Conservation (phyloP, 805 yeast species). For the Metschnikowia santaceciliae region DNA sequence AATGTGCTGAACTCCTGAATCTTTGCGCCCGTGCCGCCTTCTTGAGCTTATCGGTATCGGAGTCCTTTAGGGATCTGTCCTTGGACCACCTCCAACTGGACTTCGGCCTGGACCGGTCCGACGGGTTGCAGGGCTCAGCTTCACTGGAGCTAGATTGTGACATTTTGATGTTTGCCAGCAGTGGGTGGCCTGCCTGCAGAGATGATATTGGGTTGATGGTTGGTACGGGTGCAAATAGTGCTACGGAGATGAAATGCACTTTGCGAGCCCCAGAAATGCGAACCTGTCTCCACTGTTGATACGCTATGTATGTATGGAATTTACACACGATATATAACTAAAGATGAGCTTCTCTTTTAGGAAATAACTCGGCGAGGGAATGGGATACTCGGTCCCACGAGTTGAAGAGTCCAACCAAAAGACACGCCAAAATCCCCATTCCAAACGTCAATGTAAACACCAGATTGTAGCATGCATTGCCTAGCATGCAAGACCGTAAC, state of each 20-base stretch:
- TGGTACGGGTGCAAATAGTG: constrained; percentile 2
- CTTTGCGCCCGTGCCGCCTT: neutral
- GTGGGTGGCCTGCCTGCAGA: neutral
- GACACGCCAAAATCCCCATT: constrained; percentile 27
- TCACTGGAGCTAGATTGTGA: neutral
- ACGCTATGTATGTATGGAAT: neutral
- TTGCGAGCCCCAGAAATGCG: constrained; percentile 1
- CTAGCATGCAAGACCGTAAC: constrained; percentile 25
- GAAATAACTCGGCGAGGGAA: neutral
- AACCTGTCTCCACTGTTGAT: neutral
- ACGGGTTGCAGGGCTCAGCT: neutral
- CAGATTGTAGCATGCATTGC: constrained; percentile 32
- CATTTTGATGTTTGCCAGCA: neutral
- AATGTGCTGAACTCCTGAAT: neutral
- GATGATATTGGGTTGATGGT: neutral
- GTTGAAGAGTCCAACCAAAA: constrained; percentile 16
- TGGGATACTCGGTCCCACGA: constrained; percentile 9
- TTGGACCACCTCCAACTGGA: neutral
- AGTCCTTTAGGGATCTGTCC: neutral
- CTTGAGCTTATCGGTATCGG: neutral
- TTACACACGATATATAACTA: neutral
- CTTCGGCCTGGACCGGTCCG: neutral
- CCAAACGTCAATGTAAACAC: constrained; percentile 39
- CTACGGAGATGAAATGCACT: neutral
- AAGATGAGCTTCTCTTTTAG: neutral